phyloP scores from a whole-genome alignment of 1,139 yeast species.

The Yamadazyma spencermartinsiae region DNA sequence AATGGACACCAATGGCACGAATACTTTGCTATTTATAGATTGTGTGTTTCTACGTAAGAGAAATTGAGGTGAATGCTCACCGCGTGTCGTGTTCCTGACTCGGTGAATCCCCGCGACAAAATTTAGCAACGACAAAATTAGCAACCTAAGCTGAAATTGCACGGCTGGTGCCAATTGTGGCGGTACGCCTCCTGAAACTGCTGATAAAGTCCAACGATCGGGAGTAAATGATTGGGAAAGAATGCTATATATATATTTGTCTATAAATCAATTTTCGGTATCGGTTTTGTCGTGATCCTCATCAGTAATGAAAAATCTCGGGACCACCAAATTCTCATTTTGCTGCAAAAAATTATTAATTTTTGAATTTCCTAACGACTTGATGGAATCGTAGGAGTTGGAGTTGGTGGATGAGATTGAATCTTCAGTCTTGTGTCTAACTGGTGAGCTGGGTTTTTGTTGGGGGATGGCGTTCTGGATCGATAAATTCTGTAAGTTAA shows the following conservation, averaged over 20 bases:
- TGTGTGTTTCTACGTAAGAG: not conserved
- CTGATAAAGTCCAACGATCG: too few species aligned
- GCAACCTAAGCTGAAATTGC: not conserved
- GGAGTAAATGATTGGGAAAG: not conserved
- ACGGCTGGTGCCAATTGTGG: not conserved
- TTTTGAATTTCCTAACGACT: slow-evolving; percentile 12
- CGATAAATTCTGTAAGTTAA: slow-evolving; percentile 3
- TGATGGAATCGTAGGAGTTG: slow-evolving; percentile 14
- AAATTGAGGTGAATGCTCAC: too few species aligned
- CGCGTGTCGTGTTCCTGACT: too few species aligned
- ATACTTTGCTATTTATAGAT: not conserved
- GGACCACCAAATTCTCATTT: slow-evolving; percentile 16
- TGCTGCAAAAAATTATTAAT: slow-evolving; percentile 17
- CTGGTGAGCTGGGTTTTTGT: slow-evolving; percentile 1
- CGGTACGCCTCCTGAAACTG: too few species aligned
- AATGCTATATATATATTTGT: not conserved
- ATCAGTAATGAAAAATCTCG: slow-evolving; percentile 18
- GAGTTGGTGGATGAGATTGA: slow-evolving; percentile 6
- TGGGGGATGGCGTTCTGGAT: slow-evolving; percentile 3
- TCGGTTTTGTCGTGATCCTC: slow-evolving; percentile 11
- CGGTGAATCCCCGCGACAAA: too few species aligned
- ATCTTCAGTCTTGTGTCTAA: slow-evolving; percentile 1
- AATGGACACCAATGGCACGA: not conserved
- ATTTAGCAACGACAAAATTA: too few species aligned
- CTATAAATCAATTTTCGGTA: not conserved